A percentile compares a stretch with the other conserved stretches of the same genome.
These are phyloP conservation scores for Microbotryum lychnidis-dioicae DNA, from an alignment of 1,284 basidiomycete species.

Conservation along the genomic window DNA sequence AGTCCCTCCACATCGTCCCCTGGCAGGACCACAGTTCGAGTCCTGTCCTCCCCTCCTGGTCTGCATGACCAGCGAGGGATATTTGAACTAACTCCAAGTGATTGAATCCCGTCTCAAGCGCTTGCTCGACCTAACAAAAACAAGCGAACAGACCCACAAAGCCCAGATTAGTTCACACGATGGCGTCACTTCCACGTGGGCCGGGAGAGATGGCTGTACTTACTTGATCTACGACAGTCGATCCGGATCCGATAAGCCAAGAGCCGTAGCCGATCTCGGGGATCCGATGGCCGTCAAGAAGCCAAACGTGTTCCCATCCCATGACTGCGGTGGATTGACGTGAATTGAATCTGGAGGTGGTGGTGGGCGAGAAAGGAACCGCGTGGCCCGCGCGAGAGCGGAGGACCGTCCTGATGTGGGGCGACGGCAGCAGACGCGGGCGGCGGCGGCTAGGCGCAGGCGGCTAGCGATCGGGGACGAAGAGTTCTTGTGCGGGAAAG, in stretches of 20 bases:
- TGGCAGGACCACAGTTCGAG: conserved; percentile 43
- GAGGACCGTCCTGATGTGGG: no score
- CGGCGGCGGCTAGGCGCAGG: no score
- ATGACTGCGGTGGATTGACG: no score
- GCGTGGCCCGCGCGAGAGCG: no score
- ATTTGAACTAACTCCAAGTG: conserved; percentile 47
- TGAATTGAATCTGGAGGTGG: no score
- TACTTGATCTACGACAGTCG: conserved; percentile 3
- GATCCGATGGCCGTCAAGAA: conserved; percentile 42
- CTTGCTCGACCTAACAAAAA: conserved; percentile 40
- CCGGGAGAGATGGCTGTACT: background rate
- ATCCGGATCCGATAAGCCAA: background rate
- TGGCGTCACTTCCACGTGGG: background rate
- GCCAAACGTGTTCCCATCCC: conserved; percentile 7
- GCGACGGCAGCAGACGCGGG: no score
- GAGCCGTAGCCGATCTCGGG: conserved; percentile 40
- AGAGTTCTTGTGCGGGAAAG: no score
- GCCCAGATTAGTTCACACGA: no score
- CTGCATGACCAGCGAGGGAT: background rate
- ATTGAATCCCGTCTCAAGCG: conserved; percentile 55
- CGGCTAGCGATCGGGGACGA: no score
- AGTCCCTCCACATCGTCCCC: conserved; percentile 32
- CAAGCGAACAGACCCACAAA: no score
- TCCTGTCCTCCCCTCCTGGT: background rate
- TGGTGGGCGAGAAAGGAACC: no score